Evolutionary conservation across 768 basidiomycete species (phyloP).

Genomic region (Paxillus involutus): DNA sequence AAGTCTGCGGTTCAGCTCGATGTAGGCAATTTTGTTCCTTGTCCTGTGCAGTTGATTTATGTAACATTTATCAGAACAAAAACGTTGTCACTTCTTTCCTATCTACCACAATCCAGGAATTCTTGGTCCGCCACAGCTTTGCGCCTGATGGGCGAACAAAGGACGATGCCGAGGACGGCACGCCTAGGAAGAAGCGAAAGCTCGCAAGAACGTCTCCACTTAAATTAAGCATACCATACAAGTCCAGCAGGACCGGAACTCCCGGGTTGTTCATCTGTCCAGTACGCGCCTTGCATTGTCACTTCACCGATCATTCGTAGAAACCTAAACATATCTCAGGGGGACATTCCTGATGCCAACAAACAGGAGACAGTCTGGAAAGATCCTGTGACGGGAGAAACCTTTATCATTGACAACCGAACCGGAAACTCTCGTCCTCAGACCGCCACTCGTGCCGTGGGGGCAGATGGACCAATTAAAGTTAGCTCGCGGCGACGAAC

Average conservation of each 20-base stretch:
- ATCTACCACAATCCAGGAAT: constrained; percentile 55
- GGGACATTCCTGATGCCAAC: constrained; percentile 31
- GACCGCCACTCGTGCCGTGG: constrained; percentile 12
- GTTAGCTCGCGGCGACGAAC: constrained; percentile 15
- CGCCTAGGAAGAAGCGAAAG: constrained; percentile 56
- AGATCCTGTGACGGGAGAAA: constrained; percentile 60
- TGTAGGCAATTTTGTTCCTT: constrained; percentile 40
- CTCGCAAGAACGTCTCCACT: constrained; percentile 21
- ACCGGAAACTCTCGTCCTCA: constrained; percentile 66
- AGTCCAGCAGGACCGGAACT: constrained; percentile 9
- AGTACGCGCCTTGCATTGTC: constrained; percentile 17
- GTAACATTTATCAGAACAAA: constrained; percentile 47
- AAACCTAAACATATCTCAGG: constrained; percentile 10
- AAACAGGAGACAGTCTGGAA: constrained; percentile 43
- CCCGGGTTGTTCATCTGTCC: constrained; percentile 10
- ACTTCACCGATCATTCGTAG: constrained; percentile 9
- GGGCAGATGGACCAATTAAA: constrained; percentile 7
- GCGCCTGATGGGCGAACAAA: constrained; percentile 20
- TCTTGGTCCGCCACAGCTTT: constrained; percentile 68
- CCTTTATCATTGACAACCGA: constrained; percentile 60
- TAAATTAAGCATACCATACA: constrained; percentile 5
- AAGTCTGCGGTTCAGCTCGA: constrained; percentile 68
- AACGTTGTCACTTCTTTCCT: constrained; percentile 56
- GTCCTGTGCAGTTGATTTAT: constrained; percentile 9
- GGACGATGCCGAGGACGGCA: constrained; percentile 18